These are phyloP conservation scores for Lyophyllum atratum DNA, from an alignment of 768 basidiomycete species.

Conservation along the genomic window DNA sequence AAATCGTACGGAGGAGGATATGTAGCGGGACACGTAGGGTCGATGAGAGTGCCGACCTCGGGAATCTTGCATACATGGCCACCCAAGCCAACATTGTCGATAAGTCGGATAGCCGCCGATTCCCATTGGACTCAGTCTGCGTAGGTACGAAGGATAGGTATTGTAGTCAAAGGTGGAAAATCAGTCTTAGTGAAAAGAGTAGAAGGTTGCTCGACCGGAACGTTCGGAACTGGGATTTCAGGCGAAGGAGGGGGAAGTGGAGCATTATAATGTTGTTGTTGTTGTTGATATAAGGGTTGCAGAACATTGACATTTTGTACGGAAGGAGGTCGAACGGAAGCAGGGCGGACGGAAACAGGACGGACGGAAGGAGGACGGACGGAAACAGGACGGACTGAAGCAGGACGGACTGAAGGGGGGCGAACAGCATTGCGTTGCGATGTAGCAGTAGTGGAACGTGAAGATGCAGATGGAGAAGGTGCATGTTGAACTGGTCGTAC, in stretches of 20 bases:
- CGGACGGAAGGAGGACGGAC: neutral
- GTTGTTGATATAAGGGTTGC: no score
- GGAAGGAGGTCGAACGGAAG: neutral
- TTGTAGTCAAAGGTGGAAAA: neutral
- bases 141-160: neutral
- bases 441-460: neutral
- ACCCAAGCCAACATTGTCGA: neutral
- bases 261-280: no score
- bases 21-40: neutral
- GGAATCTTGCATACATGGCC: neutral
- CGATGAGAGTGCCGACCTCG: neutral
- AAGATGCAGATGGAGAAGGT: neutral
- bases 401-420: neutral
- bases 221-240: no score
- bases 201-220: no score
- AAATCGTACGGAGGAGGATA: neutral
- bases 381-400: neutral
- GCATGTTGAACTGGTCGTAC: neutral
- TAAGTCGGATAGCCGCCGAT: neutral
- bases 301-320: no score
- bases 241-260: no score
- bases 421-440: neutral
- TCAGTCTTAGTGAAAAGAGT: neutral
- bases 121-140: neutral
- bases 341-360: neutral